Evolutionary conservation across 176 grass and related monocot genomes (phyloP).

Genomic region (Lolium perenne): DNA sequence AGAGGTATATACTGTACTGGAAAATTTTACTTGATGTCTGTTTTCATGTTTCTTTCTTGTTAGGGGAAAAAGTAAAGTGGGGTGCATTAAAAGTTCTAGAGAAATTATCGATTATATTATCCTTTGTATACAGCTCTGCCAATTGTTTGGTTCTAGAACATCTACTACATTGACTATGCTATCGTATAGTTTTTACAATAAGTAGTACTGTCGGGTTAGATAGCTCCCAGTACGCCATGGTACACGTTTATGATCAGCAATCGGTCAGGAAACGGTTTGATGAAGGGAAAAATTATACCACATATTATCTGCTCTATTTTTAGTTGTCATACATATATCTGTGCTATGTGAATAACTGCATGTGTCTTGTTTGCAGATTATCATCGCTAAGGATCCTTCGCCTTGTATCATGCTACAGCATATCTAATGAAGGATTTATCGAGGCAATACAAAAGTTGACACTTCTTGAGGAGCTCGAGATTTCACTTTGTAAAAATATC

Average conservation of each 20-base stretch:
- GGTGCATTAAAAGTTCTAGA: neutral
- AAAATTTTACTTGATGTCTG: neutral
- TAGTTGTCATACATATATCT: neutral
- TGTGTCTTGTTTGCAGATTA: neutral
- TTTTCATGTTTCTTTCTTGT: neutral
- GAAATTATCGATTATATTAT: neutral
- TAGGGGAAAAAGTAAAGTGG: neutral
- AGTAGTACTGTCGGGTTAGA: neutral
- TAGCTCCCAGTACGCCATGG: neutral
- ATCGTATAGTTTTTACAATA: neutral
- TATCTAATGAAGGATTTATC: slow-evolving; percentile 1
- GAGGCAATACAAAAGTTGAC: neutral
- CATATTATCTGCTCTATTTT: neutral
- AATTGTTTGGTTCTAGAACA: neutral
- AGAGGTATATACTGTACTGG: neutral
- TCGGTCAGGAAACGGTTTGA: no score
- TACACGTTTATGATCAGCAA: neutral
- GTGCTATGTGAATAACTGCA: neutral
- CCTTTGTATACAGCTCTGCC: neutral
- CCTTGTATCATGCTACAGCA: neutral
- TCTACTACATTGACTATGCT: neutral
- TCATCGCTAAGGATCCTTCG: slow-evolving; percentile 6
- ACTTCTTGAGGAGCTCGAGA: slow-evolving; percentile 1
- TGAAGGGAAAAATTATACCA: neutral
- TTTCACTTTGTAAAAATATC: neutral